Conservation (phyloP, 257 asterid species). For the Lycium barbarum region DNA sequence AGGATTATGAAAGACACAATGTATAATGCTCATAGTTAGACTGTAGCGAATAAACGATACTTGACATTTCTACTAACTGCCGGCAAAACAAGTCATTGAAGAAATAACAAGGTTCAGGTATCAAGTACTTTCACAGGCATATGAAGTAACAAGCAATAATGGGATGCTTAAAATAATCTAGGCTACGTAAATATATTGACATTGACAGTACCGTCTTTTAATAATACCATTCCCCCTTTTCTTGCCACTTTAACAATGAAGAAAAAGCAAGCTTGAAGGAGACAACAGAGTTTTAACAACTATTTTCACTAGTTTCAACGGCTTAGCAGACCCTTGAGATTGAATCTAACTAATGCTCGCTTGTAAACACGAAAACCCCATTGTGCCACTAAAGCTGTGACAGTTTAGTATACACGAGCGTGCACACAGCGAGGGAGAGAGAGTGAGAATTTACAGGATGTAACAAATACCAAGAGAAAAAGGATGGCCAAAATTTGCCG, state of each 20-base stretch:
- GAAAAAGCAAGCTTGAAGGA: background rate
- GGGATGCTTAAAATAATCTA: background rate
- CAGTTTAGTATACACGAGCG: background rate
- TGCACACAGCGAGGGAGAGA: background rate
- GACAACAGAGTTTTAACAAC: background rate
- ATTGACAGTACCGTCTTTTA: background rate
- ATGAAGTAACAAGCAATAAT: background rate
- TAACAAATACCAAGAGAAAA: background rate
- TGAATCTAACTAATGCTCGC: too few relatives aligned
- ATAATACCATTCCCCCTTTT: background rate
- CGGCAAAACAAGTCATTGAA: too few relatives aligned
- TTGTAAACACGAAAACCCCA: too few relatives aligned
- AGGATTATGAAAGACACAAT: too few relatives aligned
- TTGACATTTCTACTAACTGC: too few relatives aligned
- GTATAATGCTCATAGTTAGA: too few relatives aligned
- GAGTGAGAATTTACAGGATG: background rate
- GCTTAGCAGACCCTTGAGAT: background rate
- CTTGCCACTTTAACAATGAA: background rate
- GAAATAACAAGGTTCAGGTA: too few relatives aligned
- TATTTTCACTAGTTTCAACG: background rate
- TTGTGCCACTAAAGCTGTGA: background rate
- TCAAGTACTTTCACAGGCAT: background rate
- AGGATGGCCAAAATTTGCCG: constrained; percentile 18
- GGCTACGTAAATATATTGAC: background rate
- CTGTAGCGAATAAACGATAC: too few relatives aligned